Evolutionary conservation across 805 yeast species (phyloP).

Genomic region (Starmerella bacillaris): DNA sequence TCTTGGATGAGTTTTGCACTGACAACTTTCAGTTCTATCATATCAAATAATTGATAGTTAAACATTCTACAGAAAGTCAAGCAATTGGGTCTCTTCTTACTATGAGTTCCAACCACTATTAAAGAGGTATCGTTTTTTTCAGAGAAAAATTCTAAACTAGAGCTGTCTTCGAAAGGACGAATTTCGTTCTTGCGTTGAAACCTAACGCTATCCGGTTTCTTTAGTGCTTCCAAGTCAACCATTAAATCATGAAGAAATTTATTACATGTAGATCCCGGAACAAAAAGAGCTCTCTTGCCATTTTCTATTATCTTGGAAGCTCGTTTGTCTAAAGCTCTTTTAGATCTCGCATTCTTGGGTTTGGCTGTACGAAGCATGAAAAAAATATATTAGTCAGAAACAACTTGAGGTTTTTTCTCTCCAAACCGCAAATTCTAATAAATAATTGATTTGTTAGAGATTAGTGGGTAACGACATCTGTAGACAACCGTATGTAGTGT

Average conservation of each 20-base stretch:
- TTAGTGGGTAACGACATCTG: too few species aligned
- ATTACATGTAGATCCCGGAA: constrained; percentile 73
- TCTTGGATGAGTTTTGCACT: constrained; percentile 56
- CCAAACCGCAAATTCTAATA: too few species aligned
- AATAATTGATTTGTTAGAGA: too few species aligned
- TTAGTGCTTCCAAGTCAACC: constrained; percentile 74
- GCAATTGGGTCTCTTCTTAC: constrained; percentile 85
- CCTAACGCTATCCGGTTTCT: constrained; percentile 77
- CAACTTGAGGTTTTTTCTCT: not conserved
- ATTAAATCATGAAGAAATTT: constrained; percentile 70
- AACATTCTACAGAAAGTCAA: constrained; percentile 78
- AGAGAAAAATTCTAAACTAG: constrained; percentile 73
- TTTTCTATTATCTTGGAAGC: constrained; percentile 83
- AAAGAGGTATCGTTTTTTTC: constrained; percentile 87
- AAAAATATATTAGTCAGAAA: not conserved
- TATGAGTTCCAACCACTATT: constrained; percentile 57
- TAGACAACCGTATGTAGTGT: too few species aligned
- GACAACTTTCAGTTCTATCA: constrained; percentile 64
- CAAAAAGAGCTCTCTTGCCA: constrained; percentile 72
- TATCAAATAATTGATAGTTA: constrained; percentile 76
- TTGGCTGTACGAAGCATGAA: constrained; percentile 33
- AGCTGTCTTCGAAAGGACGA: constrained; percentile 80
- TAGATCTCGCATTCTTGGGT: constrained; percentile 89
- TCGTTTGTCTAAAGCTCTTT: constrained; percentile 77
- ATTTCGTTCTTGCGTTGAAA: constrained; percentile 77